phyloP scores from a whole-genome alignment of 768 basidiomycete species.

The Coprinellus aureogranulatus region DNA sequence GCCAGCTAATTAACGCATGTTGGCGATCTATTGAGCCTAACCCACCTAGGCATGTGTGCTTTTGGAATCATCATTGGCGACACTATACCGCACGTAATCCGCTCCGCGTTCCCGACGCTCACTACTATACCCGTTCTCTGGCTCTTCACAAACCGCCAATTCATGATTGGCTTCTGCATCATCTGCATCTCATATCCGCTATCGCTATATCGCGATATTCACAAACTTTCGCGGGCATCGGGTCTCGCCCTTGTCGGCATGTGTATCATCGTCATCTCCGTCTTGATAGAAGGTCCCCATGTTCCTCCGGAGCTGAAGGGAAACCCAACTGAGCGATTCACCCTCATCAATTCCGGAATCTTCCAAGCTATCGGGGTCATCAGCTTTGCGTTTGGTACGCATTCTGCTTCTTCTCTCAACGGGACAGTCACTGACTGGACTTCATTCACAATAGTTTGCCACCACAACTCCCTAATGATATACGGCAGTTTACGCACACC shows the following conservation, averaged over 20 bases:
- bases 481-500: constrained; percentile 92
- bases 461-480: constrained; percentile 96
- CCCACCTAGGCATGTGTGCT: constrained; percentile 82
- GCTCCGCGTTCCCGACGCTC: constrained; percentile 74
- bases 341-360: constrained; percentile 73
- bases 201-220: constrained; percentile 94
- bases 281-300: constrained; percentile 79
- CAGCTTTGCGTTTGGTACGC: constrained; percentile 77
- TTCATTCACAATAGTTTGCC: constrained; percentile 59
- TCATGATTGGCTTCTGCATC: constrained; percentile 87
- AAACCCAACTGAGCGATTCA: constrained; percentile 68
- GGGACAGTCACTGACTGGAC: neutral
- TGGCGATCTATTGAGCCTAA: no score
- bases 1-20: no score
- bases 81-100: constrained; percentile 92
- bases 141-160: constrained; percentile 80
- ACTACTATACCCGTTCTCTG: constrained; percentile 68
- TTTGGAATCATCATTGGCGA: constrained; percentile 98
- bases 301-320: constrained; percentile 75
- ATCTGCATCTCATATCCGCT: constrained; percentile 89
- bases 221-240: constrained; percentile 92
- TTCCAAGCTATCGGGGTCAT: constrained; percentile 98
- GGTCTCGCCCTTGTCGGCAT: constrained; percentile 90
- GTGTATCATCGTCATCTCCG: constrained; percentile 86
- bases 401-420: neutral